Evolutionary conservation across 2,329 filamentous ascomycete genomes (phyloP).

Genomic region (Neonectria hederae): DNA sequence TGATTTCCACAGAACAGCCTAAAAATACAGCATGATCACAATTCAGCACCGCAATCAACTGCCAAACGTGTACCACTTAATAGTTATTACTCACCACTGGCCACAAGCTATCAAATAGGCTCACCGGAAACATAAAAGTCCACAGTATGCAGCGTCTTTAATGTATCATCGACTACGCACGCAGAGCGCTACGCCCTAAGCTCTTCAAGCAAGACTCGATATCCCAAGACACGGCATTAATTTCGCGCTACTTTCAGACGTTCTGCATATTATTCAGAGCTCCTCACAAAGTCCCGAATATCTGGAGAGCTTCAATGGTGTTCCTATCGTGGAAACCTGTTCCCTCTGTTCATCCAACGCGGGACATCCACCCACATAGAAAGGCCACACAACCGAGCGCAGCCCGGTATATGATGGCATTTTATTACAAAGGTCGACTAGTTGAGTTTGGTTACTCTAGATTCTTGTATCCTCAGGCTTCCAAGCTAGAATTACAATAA

Average conservation of each 20-base stretch:
- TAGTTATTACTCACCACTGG: too few species aligned
- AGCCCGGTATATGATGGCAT: conserved; percentile 11
- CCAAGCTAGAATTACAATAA: neutral
- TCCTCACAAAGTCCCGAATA: neutral
- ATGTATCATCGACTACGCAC: neutral
- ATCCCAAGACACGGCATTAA: neutral
- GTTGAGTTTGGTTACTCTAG: neutral
- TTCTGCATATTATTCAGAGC: conserved; percentile 2
- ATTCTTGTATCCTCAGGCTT: neutral
- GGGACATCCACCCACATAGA: conserved; percentile 16
- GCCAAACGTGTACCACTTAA: too few species aligned
- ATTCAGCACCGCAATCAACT: too few species aligned
- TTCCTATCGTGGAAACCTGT: neutral
- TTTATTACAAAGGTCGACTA: neutral
- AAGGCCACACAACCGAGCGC: conserved; percentile 13
- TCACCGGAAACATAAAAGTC: too few species aligned
- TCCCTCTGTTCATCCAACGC: neutral
- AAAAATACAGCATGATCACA: too few species aligned
- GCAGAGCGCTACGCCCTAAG: neutral
- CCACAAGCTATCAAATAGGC: too few species aligned
- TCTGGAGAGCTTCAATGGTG: neutral
- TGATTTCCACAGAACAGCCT: too few species aligned
- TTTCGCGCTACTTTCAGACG: neutral
- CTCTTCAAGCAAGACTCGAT: conserved; percentile 1
- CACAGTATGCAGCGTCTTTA: too few species aligned